phyloP scores from a whole-genome alignment of 1,139 yeast species.

The Debaryomycetaceae sp. region DNA sequence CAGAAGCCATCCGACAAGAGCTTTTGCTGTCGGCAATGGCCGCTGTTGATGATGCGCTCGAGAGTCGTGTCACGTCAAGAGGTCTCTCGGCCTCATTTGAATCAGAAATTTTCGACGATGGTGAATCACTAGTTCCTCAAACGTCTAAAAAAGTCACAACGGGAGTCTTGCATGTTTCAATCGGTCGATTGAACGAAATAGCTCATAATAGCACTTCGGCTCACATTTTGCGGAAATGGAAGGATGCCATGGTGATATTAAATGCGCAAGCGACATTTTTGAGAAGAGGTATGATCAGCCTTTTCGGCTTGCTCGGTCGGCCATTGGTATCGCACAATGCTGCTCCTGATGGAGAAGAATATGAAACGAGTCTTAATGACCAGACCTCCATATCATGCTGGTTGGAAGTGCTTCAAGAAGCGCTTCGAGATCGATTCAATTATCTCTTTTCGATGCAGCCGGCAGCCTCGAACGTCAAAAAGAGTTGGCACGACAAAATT shows the following conservation, averaged over 20 bases:
- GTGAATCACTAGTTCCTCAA: constrained; percentile 21
- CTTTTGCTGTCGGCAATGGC: constrained; percentile 37
- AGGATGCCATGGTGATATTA: too few relatives aligned
- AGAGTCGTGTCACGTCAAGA: constrained; percentile 16
- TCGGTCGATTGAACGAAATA: too few relatives aligned
- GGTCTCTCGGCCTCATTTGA: constrained; percentile 8
- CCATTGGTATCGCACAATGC: constrained; percentile 35
- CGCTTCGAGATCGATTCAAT: constrained; percentile 57
- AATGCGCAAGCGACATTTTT: constrained; percentile 49
- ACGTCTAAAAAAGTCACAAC: constrained; percentile 24
- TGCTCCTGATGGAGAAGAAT: constrained; percentile 68
- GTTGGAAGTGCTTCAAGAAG: constrained; percentile 48
- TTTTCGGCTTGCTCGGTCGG: constrained; percentile 33
- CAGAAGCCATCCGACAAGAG: constrained; percentile 50
- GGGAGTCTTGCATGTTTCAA: constrained; percentile 17
- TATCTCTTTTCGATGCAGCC: too few relatives aligned
- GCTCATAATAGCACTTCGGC: too few relatives aligned
- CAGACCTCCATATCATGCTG: constrained; percentile 64
- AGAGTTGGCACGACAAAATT: too few relatives aligned
- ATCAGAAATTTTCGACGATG: constrained; percentile 17
- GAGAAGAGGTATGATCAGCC: constrained; percentile 41
- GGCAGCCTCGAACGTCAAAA: constrained; percentile 12
- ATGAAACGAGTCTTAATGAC: constrained; percentile 56
- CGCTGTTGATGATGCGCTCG: constrained; percentile 18
- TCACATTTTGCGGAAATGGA: too few relatives aligned